A percentile compares a stretch with the other conserved stretches of the same genome.
Conservation (phyloP, 768 basidiomycete species). For the Termitomyces sp. region DNA sequence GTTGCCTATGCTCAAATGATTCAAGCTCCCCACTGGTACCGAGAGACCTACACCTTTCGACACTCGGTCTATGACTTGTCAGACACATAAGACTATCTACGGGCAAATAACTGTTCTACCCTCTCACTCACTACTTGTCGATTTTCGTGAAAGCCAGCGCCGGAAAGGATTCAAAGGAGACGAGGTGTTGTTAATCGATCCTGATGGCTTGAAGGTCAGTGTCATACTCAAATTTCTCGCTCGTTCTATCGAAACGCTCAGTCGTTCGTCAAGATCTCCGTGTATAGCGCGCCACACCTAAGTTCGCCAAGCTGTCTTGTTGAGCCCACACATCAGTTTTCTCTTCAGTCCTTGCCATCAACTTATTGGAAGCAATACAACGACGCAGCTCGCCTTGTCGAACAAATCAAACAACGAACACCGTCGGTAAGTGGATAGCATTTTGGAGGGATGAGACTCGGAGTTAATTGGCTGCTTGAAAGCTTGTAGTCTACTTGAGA, state of each 20-base stretch:
- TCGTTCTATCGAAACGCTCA: neutral
- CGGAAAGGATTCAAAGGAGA: slow-evolving; percentile 43
- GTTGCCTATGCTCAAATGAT: neutral
- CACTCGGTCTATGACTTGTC: slow-evolving; percentile 32
- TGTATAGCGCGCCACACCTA: slow-evolving; percentile 49
- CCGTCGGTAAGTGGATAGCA: slow-evolving; percentile 39
- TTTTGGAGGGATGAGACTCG: neutral
- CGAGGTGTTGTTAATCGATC: slow-evolving; percentile 43
- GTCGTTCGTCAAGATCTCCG: slow-evolving; percentile 33
- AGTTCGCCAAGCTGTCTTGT: slow-evolving; percentile 49
- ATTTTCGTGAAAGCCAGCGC: slow-evolving; percentile 56
- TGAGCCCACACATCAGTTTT: slow-evolving; percentile 38
- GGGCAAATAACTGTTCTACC: slow-evolving; percentile 52
- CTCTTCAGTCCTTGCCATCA: slow-evolving; percentile 36
- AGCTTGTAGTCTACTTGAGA: slow-evolving; percentile 43
- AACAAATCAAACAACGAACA: slow-evolving; percentile 51
- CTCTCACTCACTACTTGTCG: slow-evolving; percentile 48
- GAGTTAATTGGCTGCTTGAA: neutral
- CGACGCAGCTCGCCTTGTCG: slow-evolving; percentile 41
- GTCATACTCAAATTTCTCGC: neutral
- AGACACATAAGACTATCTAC: slow-evolving; percentile 46
- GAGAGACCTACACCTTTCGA: slow-evolving; percentile 36
- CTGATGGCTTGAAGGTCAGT: slow-evolving; percentile 37
- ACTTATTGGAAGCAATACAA: slow-evolving; percentile 45
- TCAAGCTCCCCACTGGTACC: slow-evolving; percentile 31